Evolutionary conservation across 495 filamentous ascomycete genomes (phyloP).

Genomic region (Lasiosphaeria miniovina): DNA sequence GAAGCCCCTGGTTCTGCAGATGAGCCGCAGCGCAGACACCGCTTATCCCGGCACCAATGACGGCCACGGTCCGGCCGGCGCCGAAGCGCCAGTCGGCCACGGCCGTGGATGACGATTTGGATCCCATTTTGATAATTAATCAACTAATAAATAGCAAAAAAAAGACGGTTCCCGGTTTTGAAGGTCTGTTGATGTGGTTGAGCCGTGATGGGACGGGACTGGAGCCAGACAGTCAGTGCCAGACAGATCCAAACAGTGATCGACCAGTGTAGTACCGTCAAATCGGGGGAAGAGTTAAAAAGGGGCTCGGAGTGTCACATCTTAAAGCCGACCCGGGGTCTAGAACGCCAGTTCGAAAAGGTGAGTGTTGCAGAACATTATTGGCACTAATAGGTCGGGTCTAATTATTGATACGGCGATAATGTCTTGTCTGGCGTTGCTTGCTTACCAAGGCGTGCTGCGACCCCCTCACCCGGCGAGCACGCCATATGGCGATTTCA

Average conservation of each 20-base stretch:
- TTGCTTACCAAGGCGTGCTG: background rate
- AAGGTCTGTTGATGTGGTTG: no score
- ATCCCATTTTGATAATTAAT: background rate
- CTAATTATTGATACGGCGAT: background rate
- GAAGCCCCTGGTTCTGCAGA: conserved; percentile 55
- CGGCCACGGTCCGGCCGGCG: conserved; percentile 44
- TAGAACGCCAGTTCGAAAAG: no score
- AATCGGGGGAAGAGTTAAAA: no score
- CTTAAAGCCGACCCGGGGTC: no score
- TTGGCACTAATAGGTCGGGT: no score
- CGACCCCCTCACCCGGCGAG: background rate
- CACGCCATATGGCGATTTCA: background rate
- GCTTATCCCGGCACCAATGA: conserved; percentile 70
- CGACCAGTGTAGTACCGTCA: no score
- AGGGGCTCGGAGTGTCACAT: no score
- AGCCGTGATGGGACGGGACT: no score
- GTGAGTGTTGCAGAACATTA: no score
- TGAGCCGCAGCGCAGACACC: conserved; percentile 63
- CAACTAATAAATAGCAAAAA: background rate
- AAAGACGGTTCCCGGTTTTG: background rate
- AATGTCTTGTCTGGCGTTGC: background rate
- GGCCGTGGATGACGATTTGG: background rate
- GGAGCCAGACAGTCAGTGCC: no score
- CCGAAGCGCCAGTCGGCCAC: conserved; percentile 14
- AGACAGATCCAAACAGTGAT: no score